These are phyloP conservation scores for Eimeria maxima DNA, from an alignment of 169 alveolate species.

Conservation along the genomic window DNA sequence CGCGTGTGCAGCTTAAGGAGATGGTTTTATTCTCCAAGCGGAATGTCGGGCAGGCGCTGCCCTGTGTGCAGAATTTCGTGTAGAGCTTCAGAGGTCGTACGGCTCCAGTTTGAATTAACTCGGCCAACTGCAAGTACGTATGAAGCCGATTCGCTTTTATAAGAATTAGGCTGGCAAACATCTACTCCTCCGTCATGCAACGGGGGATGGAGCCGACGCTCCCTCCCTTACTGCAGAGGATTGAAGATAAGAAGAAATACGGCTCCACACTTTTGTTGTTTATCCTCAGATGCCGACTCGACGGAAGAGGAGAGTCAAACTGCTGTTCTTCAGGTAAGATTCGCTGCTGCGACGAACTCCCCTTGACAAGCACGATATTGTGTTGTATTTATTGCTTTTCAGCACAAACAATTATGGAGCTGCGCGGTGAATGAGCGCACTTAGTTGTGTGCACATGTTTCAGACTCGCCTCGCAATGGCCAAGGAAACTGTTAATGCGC, in stretches of 20 bases:
- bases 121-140: background rate
- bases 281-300: background rate
- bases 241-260: background rate
- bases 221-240: background rate
- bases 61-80: conserved; percentile 45
- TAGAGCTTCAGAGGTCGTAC: conserved; percentile 27
- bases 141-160: background rate
- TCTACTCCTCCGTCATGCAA: background rate
- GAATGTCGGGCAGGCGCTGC: background rate
- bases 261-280: background rate
- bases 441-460: background rate
- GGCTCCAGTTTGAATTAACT: conserved; percentile 33
- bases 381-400: too few relatives aligned
- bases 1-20: background rate
- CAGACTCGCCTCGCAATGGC: conserved; percentile 61
- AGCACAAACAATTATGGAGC: background rate
- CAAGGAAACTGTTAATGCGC: background rate
- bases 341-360: background rate
- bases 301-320: background rate
- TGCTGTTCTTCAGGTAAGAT: background rate
- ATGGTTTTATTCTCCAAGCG: conserved; percentile 2
- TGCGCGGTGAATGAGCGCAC: background rate
- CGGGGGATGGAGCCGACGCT: background rate
- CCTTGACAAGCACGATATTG: background rate
- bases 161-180: background rate